Conservation (phyloP, 2,329 filamentous ascomycete species). For the Hypoxylon sp. region DNA sequence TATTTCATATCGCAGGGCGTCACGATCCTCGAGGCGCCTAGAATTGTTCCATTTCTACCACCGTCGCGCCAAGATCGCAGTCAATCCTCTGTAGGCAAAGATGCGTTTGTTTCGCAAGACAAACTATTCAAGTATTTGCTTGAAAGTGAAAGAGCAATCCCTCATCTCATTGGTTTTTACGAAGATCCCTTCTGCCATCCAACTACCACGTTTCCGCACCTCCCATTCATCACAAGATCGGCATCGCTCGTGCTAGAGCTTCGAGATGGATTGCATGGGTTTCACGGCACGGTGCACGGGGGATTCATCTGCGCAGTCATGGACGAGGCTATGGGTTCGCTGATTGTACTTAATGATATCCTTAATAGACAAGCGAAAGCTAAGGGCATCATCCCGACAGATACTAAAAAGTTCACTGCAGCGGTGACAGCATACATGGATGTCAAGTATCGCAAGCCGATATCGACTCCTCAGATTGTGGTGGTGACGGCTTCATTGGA, state of each 20-base stretch:
- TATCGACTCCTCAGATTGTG: slow-evolving; percentile 39
- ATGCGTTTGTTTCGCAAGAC: slow-evolving; percentile 16
- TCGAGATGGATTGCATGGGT: slow-evolving; percentile 44
- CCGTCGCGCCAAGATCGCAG: slow-evolving; percentile 5
- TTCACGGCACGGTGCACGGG: slow-evolving; percentile 48
- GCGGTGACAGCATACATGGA: slow-evolving; percentile 40
- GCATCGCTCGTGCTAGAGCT: slow-evolving; percentile 46
- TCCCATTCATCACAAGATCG: slow-evolving; percentile 21
- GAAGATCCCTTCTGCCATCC: slow-evolving; percentile 29
- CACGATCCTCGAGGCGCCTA: neutral
- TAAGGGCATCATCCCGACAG: neutral
- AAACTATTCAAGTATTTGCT: slow-evolving; percentile 38
- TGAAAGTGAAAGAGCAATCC: slow-evolving; percentile 37
- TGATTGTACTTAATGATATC: neutral
- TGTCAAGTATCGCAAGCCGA: slow-evolving; percentile 38
- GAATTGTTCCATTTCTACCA: slow-evolving; percentile 10
- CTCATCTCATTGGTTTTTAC: slow-evolving; percentile 45
- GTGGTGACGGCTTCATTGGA: slow-evolving; percentile 37
- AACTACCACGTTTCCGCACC: no score
- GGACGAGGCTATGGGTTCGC: slow-evolving; percentile 50
- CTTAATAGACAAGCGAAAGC: neutral
- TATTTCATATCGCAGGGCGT: neutral
- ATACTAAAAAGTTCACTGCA: neutral
- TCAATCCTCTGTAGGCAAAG: neutral
- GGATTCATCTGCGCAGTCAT: slow-evolving; percentile 46